Conservation (phyloP, 2,329 filamentous ascomycete genomes). For the Paraphoma sp. region DNA sequence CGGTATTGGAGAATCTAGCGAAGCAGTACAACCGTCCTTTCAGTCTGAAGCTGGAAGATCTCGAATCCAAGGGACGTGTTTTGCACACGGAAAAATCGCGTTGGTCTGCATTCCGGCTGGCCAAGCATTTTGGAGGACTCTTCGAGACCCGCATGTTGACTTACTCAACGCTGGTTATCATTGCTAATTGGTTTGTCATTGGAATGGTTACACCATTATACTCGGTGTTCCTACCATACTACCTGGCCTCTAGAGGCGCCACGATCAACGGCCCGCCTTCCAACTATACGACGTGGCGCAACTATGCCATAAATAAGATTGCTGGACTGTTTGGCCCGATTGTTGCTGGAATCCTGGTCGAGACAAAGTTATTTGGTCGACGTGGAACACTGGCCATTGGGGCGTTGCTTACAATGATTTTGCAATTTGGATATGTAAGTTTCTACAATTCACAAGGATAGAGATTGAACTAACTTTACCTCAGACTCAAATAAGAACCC, state of each 20-base stretch:
- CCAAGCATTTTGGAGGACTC: slow-evolving; percentile 26
- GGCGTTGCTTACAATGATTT: slow-evolving; percentile 22
- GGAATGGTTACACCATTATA: slow-evolving; percentile 22
- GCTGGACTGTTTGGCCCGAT: slow-evolving; percentile 13
- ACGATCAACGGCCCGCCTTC: slow-evolving; percentile 8
- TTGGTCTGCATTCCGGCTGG: slow-evolving; percentile 21
- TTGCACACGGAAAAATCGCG: slow-evolving; percentile 22
- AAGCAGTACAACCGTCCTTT: slow-evolving; percentile 21
- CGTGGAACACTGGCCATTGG: slow-evolving; percentile 27
- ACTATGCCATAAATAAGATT: slow-evolving; percentile 25
- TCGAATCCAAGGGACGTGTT: slow-evolving; percentile 24
- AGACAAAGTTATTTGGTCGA: slow-evolving; percentile 26
- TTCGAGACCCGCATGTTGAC: slow-evolving; percentile 25
- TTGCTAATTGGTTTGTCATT: slow-evolving; percentile 28
- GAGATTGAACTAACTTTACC: background rate
- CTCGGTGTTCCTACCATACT: slow-evolving; percentile 20
- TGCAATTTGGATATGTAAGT: background rate
- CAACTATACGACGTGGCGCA: slow-evolving; percentile 20
- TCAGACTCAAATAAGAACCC: slow-evolving; percentile 30
- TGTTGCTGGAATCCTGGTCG: slow-evolving; percentile 21
- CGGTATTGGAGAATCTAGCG: slow-evolving; percentile 20
- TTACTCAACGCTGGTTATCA: slow-evolving; percentile 27
- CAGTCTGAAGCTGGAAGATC: slow-evolving; percentile 16
- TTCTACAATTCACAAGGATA: slow-evolving; percentile 6
- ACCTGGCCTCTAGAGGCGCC: slow-evolving; percentile 18